Percentiles rank a stretch among this genome's conserved stretches.
Conservation (phyloP, 2,329 filamentous ascomycete species). For the Curvularia sp. region DNA sequence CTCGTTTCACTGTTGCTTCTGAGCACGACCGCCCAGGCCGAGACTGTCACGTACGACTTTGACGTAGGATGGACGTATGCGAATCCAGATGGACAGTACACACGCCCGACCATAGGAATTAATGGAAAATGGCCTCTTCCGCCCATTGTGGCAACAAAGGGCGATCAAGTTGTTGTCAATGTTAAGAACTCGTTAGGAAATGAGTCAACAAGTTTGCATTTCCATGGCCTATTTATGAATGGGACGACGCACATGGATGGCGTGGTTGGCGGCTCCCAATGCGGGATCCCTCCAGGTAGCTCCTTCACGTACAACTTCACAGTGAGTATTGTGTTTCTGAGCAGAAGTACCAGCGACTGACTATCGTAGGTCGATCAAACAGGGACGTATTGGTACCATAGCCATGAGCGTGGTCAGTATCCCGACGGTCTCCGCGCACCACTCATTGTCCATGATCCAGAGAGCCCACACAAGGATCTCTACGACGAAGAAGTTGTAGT, state of each 20-base stretch:
- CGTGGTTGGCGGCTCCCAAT: conserved; percentile 67
- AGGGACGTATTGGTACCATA: conserved; percentile 72
- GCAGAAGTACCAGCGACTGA: conserved; percentile 32
- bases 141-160: conserved; percentile 74
- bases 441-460: conserved; percentile 68
- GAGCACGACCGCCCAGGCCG: conserved; percentile 26
- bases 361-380: conserved; percentile 59
- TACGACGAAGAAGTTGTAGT: conserved; percentile 69
- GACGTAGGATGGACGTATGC: conserved; percentile 63
- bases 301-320: conserved; percentile 68
- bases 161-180: conserved; percentile 74
- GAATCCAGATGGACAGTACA: conserved; percentile 62
- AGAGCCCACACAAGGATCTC: conserved; percentile 60
- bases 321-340: conserved; percentile 18
- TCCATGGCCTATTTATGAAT: conserved; percentile 80
- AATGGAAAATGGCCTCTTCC: conserved; percentile 79
- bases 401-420: conserved; percentile 67
- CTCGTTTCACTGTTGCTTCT: conserved; percentile 48
- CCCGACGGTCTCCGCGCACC: conserved; percentile 74
- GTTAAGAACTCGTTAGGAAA: conserved; percentile 72
- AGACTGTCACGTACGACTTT: conserved; percentile 59
- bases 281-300: conserved; percentile 65
- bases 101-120: conserved; percentile 68
- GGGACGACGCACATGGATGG: conserved; percentile 79
- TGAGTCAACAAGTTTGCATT: conserved; percentile 72